Percentiles rank a stretch among this genome's conserved stretches.
Evolutionary conservation across 2,329 filamentous ascomycete genomes (phyloP).

Genomic region (Capronia coronata): DNA sequence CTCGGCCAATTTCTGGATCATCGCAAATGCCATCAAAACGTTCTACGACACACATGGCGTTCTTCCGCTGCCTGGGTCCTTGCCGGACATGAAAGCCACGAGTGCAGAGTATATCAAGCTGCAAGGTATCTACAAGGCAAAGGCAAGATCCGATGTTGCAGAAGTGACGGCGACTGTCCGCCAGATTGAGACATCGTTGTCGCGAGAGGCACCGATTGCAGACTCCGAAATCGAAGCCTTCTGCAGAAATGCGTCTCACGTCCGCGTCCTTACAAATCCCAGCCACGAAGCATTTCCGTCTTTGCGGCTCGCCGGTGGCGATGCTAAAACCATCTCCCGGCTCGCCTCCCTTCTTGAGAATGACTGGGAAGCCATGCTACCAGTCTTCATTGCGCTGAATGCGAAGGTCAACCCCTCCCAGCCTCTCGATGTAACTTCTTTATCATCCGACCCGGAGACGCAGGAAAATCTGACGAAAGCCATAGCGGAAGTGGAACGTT

Average conservation of each 20-base stretch:
- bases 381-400: slow-evolving; percentile 63
- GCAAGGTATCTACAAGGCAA: slow-evolving; percentile 86
- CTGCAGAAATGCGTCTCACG: slow-evolving; percentile 90
- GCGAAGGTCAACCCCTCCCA: slow-evolving; percentile 31
- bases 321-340: slow-evolving; percentile 15
- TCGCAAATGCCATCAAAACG: slow-evolving; percentile 67
- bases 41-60: slow-evolving; percentile 69
- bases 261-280: slow-evolving; percentile 72
- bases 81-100: slow-evolving; percentile 97
- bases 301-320: slow-evolving; percentile 16
- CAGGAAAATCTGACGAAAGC: slow-evolving; percentile 46
- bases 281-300: slow-evolving; percentile 34
- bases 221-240: slow-evolving; percentile 77
- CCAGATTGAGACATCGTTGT: slow-evolving; percentile 45
- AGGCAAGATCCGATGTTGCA: slow-evolving; percentile 69
- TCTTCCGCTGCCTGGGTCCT: slow-evolving; percentile 74
- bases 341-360: slow-evolving; percentile 29
- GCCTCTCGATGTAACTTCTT: slow-evolving; percentile 32
- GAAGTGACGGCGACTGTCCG: slow-evolving; percentile 66
- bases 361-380: slow-evolving; percentile 55
- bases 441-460: slow-evolving; percentile 37
- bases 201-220: slow-evolving; percentile 48
- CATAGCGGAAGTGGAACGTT: slow-evolving; percentile 64
- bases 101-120: slow-evolving; percentile 83
- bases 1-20: slow-evolving; percentile 76